Evolutionary conservation across 2,329 filamentous ascomycete genomes (phyloP).

Genomic region (Xylariaceae sp.): DNA sequence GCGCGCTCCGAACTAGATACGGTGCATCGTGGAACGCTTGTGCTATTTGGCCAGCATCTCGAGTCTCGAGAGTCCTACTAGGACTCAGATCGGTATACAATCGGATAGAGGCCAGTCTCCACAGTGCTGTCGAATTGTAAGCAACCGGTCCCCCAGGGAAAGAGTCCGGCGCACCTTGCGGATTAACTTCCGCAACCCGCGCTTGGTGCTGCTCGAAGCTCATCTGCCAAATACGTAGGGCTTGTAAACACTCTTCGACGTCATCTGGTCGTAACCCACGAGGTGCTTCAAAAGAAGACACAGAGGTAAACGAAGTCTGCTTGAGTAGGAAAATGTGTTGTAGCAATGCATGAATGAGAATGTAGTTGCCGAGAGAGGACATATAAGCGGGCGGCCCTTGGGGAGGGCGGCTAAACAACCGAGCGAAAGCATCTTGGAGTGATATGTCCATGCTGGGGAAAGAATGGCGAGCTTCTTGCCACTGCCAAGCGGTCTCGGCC

Average conservation of each 20-base stretch:
- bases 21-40: conserved; percentile 65
- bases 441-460: conserved; percentile 59
- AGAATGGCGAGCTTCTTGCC: conserved; percentile 63
- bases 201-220: conserved; percentile 64
- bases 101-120: conserved; percentile 68
- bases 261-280: conserved; percentile 60
- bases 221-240: conserved; percentile 63
- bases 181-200: conserved; percentile 55
- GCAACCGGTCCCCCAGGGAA: conserved; percentile 67
- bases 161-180: conserved; percentile 55
- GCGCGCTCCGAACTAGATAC: conserved; percentile 62
- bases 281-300: conserved; percentile 57
- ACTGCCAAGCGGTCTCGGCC: conserved; percentile 64
- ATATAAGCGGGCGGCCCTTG: conserved; percentile 57
- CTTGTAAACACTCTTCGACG: conserved; percentile 62
- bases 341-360: conserved; percentile 73
- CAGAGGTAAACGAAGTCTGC: conserved; percentile 62
- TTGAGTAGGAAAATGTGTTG: conserved; percentile 76
- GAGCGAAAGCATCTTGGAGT: conserved; percentile 63
- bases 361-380: conserved; percentile 71
- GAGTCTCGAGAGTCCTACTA: conserved; percentile 67
- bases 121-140: conserved; percentile 69
- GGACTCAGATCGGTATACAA: conserved; percentile 70
- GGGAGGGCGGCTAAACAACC: conserved; percentile 59
- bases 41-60: conserved; percentile 68